phyloP scores from a whole-genome alignment of 2,329 filamentous ascomycete species.

The Fusarium illudens region DNA sequence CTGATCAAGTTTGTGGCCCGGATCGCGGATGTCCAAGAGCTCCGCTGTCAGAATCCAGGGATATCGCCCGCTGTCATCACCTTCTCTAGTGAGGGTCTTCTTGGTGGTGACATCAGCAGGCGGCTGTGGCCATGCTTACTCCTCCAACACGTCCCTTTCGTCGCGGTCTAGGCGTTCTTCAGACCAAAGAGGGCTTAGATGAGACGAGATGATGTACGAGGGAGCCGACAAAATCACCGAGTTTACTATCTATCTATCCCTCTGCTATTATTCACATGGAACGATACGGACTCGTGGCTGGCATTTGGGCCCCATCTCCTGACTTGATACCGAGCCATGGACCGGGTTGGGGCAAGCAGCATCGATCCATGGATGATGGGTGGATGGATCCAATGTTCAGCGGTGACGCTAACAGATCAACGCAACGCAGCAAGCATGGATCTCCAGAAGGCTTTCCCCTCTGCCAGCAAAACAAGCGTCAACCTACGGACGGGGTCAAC shows the following conservation, averaged over 20 bases:
- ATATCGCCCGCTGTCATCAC: background rate
- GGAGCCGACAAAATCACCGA: background rate
- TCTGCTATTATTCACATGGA: slow-evolving; percentile 8
- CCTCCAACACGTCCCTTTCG: background rate
- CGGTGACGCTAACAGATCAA: slow-evolving; percentile 6
- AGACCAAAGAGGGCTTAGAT: background rate
- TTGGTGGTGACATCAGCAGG: slow-evolving; percentile 36
- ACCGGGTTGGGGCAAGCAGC: background rate
- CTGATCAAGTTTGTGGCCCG: background rate
- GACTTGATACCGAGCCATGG: background rate
- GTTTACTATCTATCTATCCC: background rate
- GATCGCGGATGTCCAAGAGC: slow-evolving; percentile 7
- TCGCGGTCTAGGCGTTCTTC: background rate
- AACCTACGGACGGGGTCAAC: background rate
- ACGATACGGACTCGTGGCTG: slow-evolving; percentile 17
- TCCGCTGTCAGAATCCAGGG: slow-evolving; percentile 31
- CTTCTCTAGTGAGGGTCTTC: slow-evolving; percentile 19
- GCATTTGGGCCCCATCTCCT: slow-evolving; percentile 9
- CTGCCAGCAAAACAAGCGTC: slow-evolving; percentile 20
- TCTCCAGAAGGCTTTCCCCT: background rate
- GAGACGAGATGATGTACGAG: background rate
- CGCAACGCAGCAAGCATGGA: slow-evolving; percentile 1
- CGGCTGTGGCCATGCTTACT: slow-evolving; percentile 28
- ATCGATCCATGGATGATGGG: no score
- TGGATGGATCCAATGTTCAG: background rate